Percentiles rank a stretch among this genome's conserved stretches.
These are phyloP conservation scores for Solanum bulbocastanum DNA, from an alignment of 257 asterid species.

Conservation along the genomic window DNA sequence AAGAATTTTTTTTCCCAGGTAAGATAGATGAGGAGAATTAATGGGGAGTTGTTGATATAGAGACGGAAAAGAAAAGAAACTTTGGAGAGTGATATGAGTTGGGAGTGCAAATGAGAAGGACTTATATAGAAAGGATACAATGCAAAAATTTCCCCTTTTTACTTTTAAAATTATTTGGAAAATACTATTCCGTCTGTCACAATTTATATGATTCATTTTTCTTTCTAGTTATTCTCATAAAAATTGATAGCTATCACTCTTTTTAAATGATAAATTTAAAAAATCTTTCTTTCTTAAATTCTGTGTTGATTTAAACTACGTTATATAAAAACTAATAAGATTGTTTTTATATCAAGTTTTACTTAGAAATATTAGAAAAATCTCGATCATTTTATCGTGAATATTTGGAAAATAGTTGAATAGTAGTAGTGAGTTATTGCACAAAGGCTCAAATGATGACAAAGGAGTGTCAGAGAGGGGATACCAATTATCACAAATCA, in stretches of 20 bases:
- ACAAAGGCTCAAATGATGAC: slow-evolving; percentile 20
- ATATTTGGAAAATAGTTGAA: not conserved
- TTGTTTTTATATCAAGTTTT: too few relatives aligned
- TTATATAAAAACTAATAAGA: too few relatives aligned
- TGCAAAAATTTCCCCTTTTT: not conserved
- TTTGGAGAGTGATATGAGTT: slow-evolving; percentile 9
- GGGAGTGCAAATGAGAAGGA: slow-evolving; percentile 5
- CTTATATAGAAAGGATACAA: slow-evolving; percentile 30
- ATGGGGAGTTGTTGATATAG: not conserved
- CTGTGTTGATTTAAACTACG: rapidly evolving
- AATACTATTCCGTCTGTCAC: rapidly evolving
- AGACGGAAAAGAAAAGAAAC: not conserved
- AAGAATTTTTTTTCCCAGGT: not conserved
- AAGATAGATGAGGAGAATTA: not conserved
- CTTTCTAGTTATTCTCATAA: too few relatives aligned
- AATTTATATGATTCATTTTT: not conserved
- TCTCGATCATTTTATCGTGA: not conserved
- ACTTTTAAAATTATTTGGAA: not conserved
- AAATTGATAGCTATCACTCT: not conserved
- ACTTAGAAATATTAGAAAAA: rapidly evolving
- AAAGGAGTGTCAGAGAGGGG: slow-evolving; percentile 22
- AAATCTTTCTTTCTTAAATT: too few relatives aligned
- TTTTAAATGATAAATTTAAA: too few relatives aligned
- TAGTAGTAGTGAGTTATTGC: not conserved
- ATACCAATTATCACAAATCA: slow-evolving; percentile 41